Evolutionary conservation across 139 green algal genomes (phyloP).

Genomic region (Micromonas commoda): DNA sequence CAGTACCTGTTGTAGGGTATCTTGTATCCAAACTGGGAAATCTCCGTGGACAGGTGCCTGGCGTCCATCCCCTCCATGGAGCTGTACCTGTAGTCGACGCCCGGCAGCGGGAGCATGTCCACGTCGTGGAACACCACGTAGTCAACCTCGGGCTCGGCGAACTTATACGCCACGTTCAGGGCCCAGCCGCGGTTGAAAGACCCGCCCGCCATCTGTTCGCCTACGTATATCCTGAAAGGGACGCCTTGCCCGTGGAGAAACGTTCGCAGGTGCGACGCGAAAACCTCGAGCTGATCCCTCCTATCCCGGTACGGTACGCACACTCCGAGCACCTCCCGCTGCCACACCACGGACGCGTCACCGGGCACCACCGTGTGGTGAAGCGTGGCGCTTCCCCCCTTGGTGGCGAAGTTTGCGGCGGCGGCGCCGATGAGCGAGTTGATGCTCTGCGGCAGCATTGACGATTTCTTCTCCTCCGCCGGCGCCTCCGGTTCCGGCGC

Average conservation of each 20-base stretch:
- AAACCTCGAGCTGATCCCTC: background rate
- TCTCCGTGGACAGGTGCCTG: background rate
- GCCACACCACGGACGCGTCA: too few relatives aligned
- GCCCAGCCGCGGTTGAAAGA: conserved; percentile 16
- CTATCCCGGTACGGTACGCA: background rate
- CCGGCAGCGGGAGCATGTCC: conserved; percentile 12
- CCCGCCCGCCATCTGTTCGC: background rate
- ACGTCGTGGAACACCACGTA: conserved; percentile 24
- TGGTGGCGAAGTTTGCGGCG: too few relatives aligned
- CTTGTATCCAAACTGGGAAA: background rate
- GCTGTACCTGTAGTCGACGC: conserved; percentile 3
- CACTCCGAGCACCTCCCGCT: background rate
- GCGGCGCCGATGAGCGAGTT: too few relatives aligned
- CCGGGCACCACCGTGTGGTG: too few relatives aligned
- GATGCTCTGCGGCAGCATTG: too few relatives aligned
- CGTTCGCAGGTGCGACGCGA: background rate
- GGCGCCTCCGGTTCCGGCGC: too few relatives aligned
- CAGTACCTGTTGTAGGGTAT: conserved; percentile 13
- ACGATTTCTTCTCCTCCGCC: too few relatives aligned
- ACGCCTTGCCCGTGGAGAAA: background rate
- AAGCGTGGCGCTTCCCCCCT: too few relatives aligned
- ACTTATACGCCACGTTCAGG: conserved; percentile 9
- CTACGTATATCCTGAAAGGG: background rate
- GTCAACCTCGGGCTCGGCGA: background rate
- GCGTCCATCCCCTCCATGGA: background rate